Base-by-base conservation (phyloP, 2,329 filamentous ascomycete genomes). In the Paramyrothecium sp. region DNA sequence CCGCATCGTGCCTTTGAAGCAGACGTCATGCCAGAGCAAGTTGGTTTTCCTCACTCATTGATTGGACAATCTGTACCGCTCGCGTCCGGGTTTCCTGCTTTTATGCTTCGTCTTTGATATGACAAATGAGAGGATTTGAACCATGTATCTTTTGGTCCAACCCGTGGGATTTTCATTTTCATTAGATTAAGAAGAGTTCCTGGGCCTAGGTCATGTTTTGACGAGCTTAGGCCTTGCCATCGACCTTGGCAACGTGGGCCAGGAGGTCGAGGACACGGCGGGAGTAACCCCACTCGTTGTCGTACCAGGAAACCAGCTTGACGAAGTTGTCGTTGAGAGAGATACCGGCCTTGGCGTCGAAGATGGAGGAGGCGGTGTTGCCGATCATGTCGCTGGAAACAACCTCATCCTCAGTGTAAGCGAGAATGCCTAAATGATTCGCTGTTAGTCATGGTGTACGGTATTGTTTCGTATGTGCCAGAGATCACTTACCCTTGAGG, bases 251-350 rank as follows among this genome's bases (percentile, higher is more conserved):
- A 71, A 93, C 85, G 84, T 92, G 89, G 79, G 84, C 82, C 75
- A 86, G 75, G 71, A 95, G 89, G 81, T 95, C 90, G 68, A 93
- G 82, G 72, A 93, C 90, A 87, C 90, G 95, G 83, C 93, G 93
- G 79, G 91, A 96, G 90, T 99, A 98, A 74, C 93, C 95, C 92
- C 93, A 97, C 88, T 98, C 94, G 86, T 98, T 98, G 86, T 97
- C 92, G 82, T 97, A 97, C 95, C 94, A 98, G 72, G 89, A 89
- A 77, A 97, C 90, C 63, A 99, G 87, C 90, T 99, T 99, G 86
- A 97, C 88, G 78, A 98, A 98, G 89, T 97, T 93, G 73, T 92
- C 81, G 88, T 98, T 99, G 71, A 99, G 89, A 67, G 93, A 90
- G 81, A 99, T 98, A 86, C 95, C 95, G 61, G 95, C 95, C 90